A percentile compares a stretch with the other conserved stretches of the same genome.
These are phyloP conservation scores for Senna siamea DNA, from an alignment of 306 rosid species.

Conservation along the genomic window DNA sequence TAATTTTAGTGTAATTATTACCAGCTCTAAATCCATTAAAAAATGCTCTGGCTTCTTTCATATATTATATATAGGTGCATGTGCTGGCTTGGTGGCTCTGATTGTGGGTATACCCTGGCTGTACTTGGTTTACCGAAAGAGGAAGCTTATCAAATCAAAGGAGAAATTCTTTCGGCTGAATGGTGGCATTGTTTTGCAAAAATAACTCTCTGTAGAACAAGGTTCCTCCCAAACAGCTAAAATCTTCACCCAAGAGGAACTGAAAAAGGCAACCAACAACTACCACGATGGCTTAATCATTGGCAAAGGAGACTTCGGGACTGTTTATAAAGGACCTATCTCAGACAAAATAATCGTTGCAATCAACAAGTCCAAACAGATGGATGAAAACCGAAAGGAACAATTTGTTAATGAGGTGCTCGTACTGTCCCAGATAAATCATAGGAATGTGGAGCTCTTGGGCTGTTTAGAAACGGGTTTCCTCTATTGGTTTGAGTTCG, in stretches of 20 bases:
- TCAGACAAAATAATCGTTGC: background rate
- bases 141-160: slow-evolving; percentile 35
- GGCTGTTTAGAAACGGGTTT: slow-evolving; percentile 7
- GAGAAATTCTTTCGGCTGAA: slow-evolving; percentile 40
- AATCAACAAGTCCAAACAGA: slow-evolving; percentile 13
- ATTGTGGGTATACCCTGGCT: slow-evolving; percentile 17
- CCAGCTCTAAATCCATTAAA: background rate
- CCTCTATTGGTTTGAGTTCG: slow-evolving; percentile 25
- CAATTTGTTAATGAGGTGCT: slow-evolving; percentile 23
- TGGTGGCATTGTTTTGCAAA: slow-evolving; percentile 41
- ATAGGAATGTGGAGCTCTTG: slow-evolving; percentile 13
- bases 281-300: background rate
- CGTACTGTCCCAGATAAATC: slow-evolving; percentile 31
- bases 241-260: slow-evolving; percentile 10
- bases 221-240: background rate
- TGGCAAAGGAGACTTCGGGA: slow-evolving; percentile 28
- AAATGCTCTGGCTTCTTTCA: background rate
- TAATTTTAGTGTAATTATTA: no score
- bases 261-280: slow-evolving; percentile 17
- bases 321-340: slow-evolving; percentile 16
- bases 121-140: slow-evolving; percentile 35
- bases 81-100: background rate
- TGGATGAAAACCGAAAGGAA: slow-evolving; percentile 8
- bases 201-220: slow-evolving; percentile 23
- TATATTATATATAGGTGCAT: slow-evolving; percentile 23